Base-by-base conservation (phyloP, 2,329 filamentous ascomycete genomes). In the Lecanicillium sp. region DNA sequence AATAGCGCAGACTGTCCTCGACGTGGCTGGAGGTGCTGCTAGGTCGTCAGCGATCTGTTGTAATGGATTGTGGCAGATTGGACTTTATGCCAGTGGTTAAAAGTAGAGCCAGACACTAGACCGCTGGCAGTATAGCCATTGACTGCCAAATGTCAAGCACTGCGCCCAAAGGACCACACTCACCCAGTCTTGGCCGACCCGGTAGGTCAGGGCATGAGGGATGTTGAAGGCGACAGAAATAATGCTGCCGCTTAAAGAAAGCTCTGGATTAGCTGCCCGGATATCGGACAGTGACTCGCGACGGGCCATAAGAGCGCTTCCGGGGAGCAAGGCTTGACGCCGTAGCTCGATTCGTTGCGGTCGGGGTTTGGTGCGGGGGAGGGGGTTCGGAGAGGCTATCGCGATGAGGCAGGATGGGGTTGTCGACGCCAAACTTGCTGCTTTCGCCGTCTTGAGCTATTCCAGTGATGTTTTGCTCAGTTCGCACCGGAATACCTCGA, bases 1-100 rank as follows among this genome's bases (percentile, higher is more conserved):
- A 94, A 94, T 25, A 96, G 73, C 13, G 90, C 88, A 11, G 90
- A 95, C 42, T 89, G 90, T 40, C 90, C 90, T 44, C 83, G 83
- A 18, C 89, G 84, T 44, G 79, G 70, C 50, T 77, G 78, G 40
- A 95, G 66, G 55, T 85, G 78, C 85, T 90, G 46, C 17, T 38
- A 25, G 6, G 22, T 6, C 6, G 22, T 25, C 11, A 25, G 22
- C 22, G 7, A 11, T 6, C 11, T 25, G 7, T 11, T 25, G 22
- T 11, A 25, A 6, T 11, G 6, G 22, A 11, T 7, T 11, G 11
- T 11, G 11, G 22, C 22, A 7, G 22, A 11, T 11, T 25, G 22
- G n/a, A n/a, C n/a, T n/a, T n/a, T n/a, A n/a, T n/a, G n/a, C n/a
- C n/a, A n/a, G n/a, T n/a, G n/a, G n/a, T n/a, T n/a, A n/a, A n/a